Evolutionary conservation across 148 eudicot species (phyloP).

Genomic region (Camellia sinensis): DNA sequence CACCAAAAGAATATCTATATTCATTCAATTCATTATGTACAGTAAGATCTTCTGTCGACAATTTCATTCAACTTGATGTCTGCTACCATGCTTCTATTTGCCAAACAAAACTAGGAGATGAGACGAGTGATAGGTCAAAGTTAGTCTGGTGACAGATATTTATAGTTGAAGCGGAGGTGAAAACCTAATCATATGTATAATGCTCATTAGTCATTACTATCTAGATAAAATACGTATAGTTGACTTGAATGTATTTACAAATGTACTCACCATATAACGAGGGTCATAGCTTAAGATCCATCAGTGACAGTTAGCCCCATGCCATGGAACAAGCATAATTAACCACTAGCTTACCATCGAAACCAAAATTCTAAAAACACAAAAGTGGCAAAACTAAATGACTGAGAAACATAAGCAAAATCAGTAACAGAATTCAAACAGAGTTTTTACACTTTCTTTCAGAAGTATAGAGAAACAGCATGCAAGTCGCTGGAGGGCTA

Average conservation of each 20-base stretch:
- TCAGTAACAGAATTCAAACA: neutral
- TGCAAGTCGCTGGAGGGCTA: neutral
- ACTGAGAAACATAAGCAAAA: neutral
- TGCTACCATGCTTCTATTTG: neutral
- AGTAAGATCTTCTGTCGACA: neutral
- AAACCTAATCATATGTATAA: neutral
- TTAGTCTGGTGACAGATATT: neutral
- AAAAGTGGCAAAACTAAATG: constrained; percentile 13
- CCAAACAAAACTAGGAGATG: neutral
- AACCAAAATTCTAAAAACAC: constrained; percentile 70
- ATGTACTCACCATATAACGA: constrained; percentile 6
- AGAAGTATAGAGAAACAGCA: neutral
- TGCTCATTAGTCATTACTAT: neutral
- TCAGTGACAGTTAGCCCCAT: constrained; percentile 56
- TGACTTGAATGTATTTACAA: neutral
- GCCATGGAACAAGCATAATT: constrained; percentile 94
- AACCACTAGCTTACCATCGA: constrained; percentile 80
- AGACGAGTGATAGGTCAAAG: neutral
- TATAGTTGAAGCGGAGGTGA: neutral
- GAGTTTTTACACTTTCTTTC: neutral
- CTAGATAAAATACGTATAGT: neutral
- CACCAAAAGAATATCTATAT: neutral
- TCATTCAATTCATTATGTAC: neutral
- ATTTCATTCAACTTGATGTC: neutral
- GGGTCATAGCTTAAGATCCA: neutral